Percentiles rank a stretch among this genome's conserved stretches.
Conservation (phyloP, 2,329 filamentous ascomycete species). For the Nectriaceae sp. region DNA sequence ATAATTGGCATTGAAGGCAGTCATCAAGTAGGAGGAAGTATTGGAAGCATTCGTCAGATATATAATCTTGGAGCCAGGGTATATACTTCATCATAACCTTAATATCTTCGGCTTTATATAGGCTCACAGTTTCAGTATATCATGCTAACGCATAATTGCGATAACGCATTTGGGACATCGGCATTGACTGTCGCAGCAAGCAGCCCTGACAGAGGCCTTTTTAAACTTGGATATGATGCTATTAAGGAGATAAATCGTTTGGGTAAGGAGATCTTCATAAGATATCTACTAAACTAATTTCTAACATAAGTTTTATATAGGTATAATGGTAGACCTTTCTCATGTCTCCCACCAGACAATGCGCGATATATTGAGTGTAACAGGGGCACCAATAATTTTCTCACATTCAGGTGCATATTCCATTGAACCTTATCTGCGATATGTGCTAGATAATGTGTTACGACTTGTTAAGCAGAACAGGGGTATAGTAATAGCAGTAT, state of each 20-base stretch:
- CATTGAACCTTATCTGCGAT: constrained; percentile 34
- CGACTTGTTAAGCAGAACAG: constrained; percentile 35
- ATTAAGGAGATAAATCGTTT: constrained; percentile 40
- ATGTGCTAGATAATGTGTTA: constrained; percentile 44
- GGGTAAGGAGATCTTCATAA: constrained; percentile 20
- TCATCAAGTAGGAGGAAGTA: constrained; percentile 37
- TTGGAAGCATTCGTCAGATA: constrained; percentile 37
- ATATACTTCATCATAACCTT: too few relatives aligned
- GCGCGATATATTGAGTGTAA: constrained; percentile 29
- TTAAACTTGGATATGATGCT: constrained; percentile 26
- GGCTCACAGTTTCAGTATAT: constrained; percentile 35
- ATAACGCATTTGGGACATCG: constrained; percentile 34
- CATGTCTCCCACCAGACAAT: constrained; percentile 34
- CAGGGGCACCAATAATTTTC: constrained; percentile 33
- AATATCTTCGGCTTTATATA: constrained; percentile 33
- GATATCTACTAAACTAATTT: too few relatives aligned
- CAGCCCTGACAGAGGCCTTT: constrained; percentile 24
- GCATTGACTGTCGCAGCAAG: constrained; percentile 31
- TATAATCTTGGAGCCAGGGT: constrained; percentile 37
- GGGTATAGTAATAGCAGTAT: constrained; percentile 43
- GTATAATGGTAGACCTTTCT: constrained; percentile 34
- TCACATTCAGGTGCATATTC: constrained; percentile 32
- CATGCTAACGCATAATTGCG: constrained; percentile 37
- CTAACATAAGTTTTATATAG: not conserved
- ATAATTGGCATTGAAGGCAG: constrained; percentile 41